phyloP scores from a whole-genome alignment of 768 basidiomycete species.

The Neoboletus brunneissimus region DNA sequence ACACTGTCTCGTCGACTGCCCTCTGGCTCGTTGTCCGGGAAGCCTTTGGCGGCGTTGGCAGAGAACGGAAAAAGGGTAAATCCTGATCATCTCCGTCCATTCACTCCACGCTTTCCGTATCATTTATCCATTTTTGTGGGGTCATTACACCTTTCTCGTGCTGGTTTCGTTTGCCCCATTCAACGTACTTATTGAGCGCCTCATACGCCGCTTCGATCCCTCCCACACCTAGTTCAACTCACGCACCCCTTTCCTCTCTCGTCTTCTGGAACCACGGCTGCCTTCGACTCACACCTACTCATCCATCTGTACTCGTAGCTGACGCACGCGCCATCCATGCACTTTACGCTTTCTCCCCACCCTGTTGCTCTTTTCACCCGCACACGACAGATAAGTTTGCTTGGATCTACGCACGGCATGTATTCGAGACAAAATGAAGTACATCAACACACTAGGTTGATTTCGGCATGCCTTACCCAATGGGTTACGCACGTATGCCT shows the following conservation, averaged over 20 bases:
- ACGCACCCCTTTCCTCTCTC: not conserved
- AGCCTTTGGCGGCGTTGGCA: slow-evolving; percentile 87
- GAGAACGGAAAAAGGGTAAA: slow-evolving; percentile 72
- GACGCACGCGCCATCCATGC: slow-evolving; percentile 12
- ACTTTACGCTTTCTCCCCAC: not conserved
- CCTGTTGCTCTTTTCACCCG: not conserved
- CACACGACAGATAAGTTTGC: slow-evolving; percentile 11
- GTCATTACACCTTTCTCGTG: slow-evolving; percentile 6
- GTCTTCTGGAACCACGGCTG: slow-evolving; percentile 3
- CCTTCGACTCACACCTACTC: slow-evolving; percentile 7
- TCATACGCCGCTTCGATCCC: slow-evolving; percentile 9
- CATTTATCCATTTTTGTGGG: slow-evolving; percentile 19
- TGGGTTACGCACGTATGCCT: not conserved
- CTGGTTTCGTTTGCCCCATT: slow-evolving; percentile 8
- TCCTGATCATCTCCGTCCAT: slow-evolving; percentile 37
- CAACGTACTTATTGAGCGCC: slow-evolving; percentile 17
- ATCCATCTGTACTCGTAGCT: slow-evolving; percentile 25
- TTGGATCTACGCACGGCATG: slow-evolving; percentile 21
- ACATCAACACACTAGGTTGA: slow-evolving; percentile 2
- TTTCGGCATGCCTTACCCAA: not conserved
- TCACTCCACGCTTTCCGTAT: not conserved
- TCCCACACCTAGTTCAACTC: not conserved
- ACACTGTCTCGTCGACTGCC: slow-evolving; percentile 81
- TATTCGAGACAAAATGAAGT: slow-evolving; percentile 10
- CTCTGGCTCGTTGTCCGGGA: slow-evolving; percentile 92